Percentiles rank a stretch among this genome's conserved stretches.
These are phyloP conservation scores for Neofusicoccum ribis DNA, from an alignment of 2,329 filamentous ascomycete genomes.

Conservation along the genomic window DNA sequence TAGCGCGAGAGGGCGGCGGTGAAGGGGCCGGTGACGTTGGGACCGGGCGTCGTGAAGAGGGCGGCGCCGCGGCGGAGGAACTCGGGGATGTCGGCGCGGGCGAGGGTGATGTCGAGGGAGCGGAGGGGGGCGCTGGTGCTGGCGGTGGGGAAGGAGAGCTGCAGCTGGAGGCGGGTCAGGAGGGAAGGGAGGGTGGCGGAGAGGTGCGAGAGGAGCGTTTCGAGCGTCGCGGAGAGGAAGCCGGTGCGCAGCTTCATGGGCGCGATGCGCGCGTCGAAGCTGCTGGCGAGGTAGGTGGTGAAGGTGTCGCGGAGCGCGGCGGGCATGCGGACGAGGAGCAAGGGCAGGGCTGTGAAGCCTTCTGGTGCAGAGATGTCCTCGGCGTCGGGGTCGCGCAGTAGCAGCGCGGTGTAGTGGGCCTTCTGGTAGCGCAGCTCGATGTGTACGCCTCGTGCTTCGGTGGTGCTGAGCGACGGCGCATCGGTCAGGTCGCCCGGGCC, in stretches of 20 bases:
- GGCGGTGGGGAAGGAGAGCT: conserved; percentile 31
- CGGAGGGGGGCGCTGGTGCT: conserved; percentile 35
- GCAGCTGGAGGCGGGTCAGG: conserved; percentile 36
- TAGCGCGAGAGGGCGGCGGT: conserved; percentile 42
- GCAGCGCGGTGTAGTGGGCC: conserved; percentile 51
- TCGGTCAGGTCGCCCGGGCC: conserved; percentile 27
- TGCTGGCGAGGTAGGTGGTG: conserved; percentile 49
- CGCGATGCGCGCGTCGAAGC: conserved; percentile 53
- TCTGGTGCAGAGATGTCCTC: conserved; percentile 28
- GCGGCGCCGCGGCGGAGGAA: conserved; percentile 35
- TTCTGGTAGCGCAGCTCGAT: conserved; percentile 53
- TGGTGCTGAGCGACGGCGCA: conserved; percentile 22
- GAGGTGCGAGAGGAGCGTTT: conserved; percentile 62
- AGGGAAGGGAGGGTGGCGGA: conserved; percentile 29
- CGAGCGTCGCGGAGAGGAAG: conserved; percentile 48
- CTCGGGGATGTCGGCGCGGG: conserved; percentile 39
- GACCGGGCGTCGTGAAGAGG: conserved; percentile 23
- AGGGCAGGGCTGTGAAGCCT: conserved; percentile 49
- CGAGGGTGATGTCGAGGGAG: conserved; percentile 46
- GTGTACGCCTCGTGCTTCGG: conserved; percentile 45
- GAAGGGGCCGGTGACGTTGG: conserved; percentile 35
- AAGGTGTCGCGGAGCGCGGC: conserved; percentile 51
- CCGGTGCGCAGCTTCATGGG: conserved; percentile 45
- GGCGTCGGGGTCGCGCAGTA: conserved; percentile 43
- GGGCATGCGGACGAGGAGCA: conserved; percentile 54